phyloP scores from a whole-genome alignment of 257 asterid species.

The Fraxinus americana region DNA sequence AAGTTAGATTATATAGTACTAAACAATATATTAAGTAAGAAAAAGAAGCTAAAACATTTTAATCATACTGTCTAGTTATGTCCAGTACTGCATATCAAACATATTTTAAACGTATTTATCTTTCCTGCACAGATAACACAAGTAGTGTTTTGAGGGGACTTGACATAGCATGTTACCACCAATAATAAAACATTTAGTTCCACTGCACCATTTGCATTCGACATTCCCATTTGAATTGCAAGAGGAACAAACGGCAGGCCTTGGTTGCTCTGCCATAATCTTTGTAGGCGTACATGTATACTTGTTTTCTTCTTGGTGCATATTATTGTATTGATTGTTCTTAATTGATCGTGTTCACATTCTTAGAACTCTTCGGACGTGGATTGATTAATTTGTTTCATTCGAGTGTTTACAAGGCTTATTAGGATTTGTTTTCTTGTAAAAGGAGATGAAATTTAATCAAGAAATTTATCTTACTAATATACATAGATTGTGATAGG shows the following conservation, averaged over 20 bases:
- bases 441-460: too few relatives aligned
- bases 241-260: slow-evolving; percentile 72
- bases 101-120: slow-evolving; percentile 37
- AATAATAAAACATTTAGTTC: slow-evolving; percentile 91
- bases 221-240: slow-evolving; percentile 75
- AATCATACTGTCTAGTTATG: too few relatives aligned
- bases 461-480: too few relatives aligned
- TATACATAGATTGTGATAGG: too few relatives aligned
- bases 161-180: slow-evolving; percentile 96
- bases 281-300: slow-evolving; percentile 71
- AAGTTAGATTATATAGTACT: background rate
- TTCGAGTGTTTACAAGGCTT: too few relatives aligned
- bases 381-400: background rate
- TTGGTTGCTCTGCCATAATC: slow-evolving; percentile 75
- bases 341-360: too few relatives aligned
- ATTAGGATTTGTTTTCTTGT: too few relatives aligned
- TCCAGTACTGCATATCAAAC: background rate
- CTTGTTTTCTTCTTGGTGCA: background rate
- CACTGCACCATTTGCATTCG: slow-evolving; percentile 94
- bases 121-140: slow-evolving; percentile 85
- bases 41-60: too few relatives aligned
- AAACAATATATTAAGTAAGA: background rate
- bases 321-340: too few relatives aligned
- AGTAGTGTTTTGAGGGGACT: slow-evolving; percentile 83
- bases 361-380: too few relatives aligned